A percentile compares a stretch with the other conserved stretches of the same genome.
phyloP scores from a whole-genome alignment of 257 asterid genomes.

The Solanum okadae region DNA sequence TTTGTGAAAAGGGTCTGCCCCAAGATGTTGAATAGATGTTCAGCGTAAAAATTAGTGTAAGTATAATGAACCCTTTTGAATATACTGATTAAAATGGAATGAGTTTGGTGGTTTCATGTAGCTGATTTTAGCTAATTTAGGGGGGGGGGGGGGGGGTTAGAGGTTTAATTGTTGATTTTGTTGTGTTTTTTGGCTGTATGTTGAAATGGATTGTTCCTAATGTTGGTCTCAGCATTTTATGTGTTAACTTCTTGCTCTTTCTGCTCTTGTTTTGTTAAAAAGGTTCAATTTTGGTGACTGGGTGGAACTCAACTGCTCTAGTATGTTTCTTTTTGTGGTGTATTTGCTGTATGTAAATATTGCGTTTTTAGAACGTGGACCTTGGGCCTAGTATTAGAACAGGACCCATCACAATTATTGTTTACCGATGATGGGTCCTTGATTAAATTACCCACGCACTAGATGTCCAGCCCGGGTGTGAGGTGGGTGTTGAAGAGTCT shows the following conservation, averaged over 20 bases:
- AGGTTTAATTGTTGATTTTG: not conserved
- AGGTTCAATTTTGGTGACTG: not conserved
- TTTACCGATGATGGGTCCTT: not conserved
- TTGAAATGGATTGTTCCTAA: not conserved
- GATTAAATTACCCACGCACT: not conserved
- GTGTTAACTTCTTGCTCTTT: not conserved
- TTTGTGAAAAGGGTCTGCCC: not conserved
- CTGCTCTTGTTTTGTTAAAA: not conserved
- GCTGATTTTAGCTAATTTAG: not conserved
- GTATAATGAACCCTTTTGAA: not conserved
- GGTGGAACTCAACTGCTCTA: not conserved
- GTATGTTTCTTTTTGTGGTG: not conserved
- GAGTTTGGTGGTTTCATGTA: not conserved
- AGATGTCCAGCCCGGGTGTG: not conserved
- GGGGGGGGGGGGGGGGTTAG: not conserved
- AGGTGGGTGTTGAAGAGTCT: not conserved
- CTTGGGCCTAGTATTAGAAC: not conserved
- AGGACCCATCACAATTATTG: not conserved
- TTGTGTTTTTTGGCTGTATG: not conserved
- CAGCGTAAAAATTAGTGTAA: not conserved
- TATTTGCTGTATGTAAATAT: not conserved
- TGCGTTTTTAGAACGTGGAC: not conserved
- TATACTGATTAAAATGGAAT: not conserved
- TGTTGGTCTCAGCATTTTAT: not conserved
- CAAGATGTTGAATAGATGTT: not conserved